Percentiles rank a stretch among this genome's conserved stretches.
Conservation (phyloP, 192 early-diverging fungal genomes). For the Globomyces pollinis-pini region DNA sequence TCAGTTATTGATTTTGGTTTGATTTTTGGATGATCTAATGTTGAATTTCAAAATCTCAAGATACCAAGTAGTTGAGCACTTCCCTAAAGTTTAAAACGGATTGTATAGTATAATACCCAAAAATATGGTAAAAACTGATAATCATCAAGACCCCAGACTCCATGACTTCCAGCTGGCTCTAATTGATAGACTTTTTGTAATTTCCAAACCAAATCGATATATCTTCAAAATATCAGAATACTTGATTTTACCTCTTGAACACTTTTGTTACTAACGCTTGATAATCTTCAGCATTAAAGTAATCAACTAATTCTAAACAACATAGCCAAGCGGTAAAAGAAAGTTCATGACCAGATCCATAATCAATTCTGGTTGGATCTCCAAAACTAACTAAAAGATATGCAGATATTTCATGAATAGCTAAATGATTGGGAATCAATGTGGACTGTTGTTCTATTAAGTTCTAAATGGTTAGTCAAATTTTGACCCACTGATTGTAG, state of each 20-base stretch:
- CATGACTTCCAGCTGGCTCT: slow-evolving; percentile 95
- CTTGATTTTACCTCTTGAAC: background rate
- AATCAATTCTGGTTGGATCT: slow-evolving; percentile 87
- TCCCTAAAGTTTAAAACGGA: too few relatives aligned
- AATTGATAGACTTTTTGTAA: slow-evolving; percentile 90
- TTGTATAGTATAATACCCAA: slow-evolving; percentile 81
- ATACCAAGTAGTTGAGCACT: too few relatives aligned
- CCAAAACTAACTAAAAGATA: slow-evolving; percentile 86
- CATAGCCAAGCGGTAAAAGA: slow-evolving; percentile 82
- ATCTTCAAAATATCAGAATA: slow-evolving; percentile 65
- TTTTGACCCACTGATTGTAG: background rate
- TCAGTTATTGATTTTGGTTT: slow-evolving; percentile 92
- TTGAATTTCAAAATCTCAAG: slow-evolving; percentile 1
- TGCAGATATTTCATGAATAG: slow-evolving; percentile 53
- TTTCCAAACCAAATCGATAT: slow-evolving; percentile 81
- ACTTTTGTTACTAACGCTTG: slow-evolving; percentile 60
- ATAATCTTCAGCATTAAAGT: slow-evolving; percentile 62
- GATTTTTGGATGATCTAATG: slow-evolving; percentile 68
- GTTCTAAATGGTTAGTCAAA: slow-evolving; percentile 13
- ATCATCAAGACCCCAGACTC: slow-evolving; percentile 99
- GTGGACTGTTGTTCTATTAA: slow-evolving; percentile 6
- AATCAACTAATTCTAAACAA: slow-evolving; percentile 67
- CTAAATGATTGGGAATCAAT: slow-evolving; percentile 15
- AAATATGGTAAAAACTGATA: slow-evolving; percentile 95
- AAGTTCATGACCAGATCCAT: slow-evolving; percentile 95